These are phyloP conservation scores for Annulohypoxylon stygium DNA, from an alignment of 495 filamentous ascomycete genomes.

Conservation along the genomic window DNA sequence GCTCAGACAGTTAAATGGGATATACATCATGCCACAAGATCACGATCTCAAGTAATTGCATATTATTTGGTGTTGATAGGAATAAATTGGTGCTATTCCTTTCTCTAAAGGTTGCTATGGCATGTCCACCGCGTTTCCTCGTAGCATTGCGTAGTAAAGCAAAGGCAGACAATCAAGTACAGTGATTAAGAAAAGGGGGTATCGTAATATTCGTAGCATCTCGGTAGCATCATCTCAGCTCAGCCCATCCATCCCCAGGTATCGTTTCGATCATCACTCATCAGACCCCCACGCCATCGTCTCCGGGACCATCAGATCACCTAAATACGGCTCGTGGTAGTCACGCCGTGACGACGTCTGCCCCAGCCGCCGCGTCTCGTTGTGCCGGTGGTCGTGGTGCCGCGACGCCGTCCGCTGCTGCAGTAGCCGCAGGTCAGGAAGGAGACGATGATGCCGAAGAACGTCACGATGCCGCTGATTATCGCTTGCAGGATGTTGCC, in stretches of 20 bases:
- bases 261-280: conserved; percentile 12
- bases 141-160: not conserved
- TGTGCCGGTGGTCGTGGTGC: not conserved
- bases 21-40: not conserved
- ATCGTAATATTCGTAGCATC: conserved; percentile 48
- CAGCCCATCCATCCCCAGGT: conserved; percentile 5
- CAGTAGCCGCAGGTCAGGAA: conserved; percentile 84
- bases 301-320: not conserved
- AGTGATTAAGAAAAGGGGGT: conserved; percentile 33
- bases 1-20: not conserved
- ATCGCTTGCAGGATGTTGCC: conserved; percentile 80
- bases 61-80: not conserved
- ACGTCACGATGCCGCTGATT: conserved; percentile 80
- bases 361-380: conserved; percentile 45
- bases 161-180: conserved; percentile 15
- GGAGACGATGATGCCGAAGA: conserved; percentile 87
- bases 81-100: conserved; percentile 9
- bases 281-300: conserved; percentile 9
- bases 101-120: conserved; percentile 4
- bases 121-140: conserved; percentile 14
- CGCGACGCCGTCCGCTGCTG: conserved; percentile 48
- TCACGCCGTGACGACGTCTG: conserved; percentile 46
- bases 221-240: conserved; percentile 15
- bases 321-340: conserved; percentile 50
- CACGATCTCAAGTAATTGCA: not conserved